phyloP scores from a whole-genome alignment of 441 rosid genomes.

The Erodium chrysanthum region DNA sequence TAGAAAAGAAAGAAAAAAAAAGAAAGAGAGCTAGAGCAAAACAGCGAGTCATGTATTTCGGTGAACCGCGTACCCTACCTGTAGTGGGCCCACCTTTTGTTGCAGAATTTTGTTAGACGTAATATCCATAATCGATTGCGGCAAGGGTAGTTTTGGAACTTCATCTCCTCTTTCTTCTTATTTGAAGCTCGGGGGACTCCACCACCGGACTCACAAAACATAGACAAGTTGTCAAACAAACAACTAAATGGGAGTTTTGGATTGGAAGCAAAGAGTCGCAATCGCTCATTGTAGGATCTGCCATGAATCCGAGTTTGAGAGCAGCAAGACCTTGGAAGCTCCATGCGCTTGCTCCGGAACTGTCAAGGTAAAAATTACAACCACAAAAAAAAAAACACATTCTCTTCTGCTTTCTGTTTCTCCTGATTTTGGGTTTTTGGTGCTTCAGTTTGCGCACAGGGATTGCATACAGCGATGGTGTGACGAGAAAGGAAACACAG shows the following conservation, averaged over 20 bases:
- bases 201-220: neutral
- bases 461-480: constrained; percentile 97
- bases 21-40: too few species aligned
- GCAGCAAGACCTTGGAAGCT: constrained; percentile 58
- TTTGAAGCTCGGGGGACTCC: neutral
- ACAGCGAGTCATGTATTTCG: neutral
- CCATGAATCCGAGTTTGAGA: constrained; percentile 71
- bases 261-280: constrained; percentile 25
- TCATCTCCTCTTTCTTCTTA: neutral
- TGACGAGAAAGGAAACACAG: constrained; percentile 79
- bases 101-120: neutral
- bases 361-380: constrained; percentile 39
- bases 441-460: constrained; percentile 73
- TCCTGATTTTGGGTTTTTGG: neutral
- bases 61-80: constrained; percentile 1
- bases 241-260: constrained; percentile 45
- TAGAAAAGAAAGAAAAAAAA: too few species aligned
- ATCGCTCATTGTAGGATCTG: constrained; percentile 64
- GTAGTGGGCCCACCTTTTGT: neutral
- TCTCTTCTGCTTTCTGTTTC: neutral
- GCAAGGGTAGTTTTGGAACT: neutral
- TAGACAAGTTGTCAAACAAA: neutral
- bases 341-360: constrained; percentile 96
- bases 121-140: neutral
- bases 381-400: neutral